Evolutionary conservation across 2,329 filamentous ascomycete species (phyloP).

Genomic region (Pseudocercospora crystallina): DNA sequence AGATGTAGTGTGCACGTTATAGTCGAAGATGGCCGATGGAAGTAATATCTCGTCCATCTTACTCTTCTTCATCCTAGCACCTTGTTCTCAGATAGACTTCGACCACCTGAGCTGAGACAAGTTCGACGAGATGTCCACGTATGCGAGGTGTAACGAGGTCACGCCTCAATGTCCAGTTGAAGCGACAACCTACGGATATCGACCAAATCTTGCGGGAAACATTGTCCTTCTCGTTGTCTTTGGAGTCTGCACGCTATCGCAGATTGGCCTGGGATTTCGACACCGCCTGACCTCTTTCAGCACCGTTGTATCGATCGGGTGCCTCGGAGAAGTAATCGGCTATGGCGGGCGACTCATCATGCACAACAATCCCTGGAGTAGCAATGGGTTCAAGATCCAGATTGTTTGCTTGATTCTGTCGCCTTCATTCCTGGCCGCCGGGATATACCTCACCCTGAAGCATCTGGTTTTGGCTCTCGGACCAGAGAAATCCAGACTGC

Average conservation of each 20-base stretch:
- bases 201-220: conserved; percentile 40
- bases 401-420: conserved; percentile 46
- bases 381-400: conserved; percentile 43
- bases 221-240: conserved; percentile 41
- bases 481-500: conserved; percentile 41
- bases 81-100: too few relatives aligned
- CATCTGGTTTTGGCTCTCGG: conserved; percentile 48
- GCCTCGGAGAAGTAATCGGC: conserved; percentile 44
- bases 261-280: conserved; percentile 36
- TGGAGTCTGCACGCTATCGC: conserved; percentile 36
- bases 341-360: conserved; percentile 46
- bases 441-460: conserved; percentile 50
- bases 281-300: conserved; percentile 43
- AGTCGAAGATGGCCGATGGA: too few relatives aligned
- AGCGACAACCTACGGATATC: conserved; percentile 43
- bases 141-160: conserved; percentile 29
- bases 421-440: conserved; percentile 47
- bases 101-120: too few relatives aligned
- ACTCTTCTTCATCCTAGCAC: too few relatives aligned
- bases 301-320: conserved; percentile 41
- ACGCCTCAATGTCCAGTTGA: conserved; percentile 36
- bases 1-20: too few relatives aligned
- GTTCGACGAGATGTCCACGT: background rate
- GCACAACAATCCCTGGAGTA: conserved; percentile 43
- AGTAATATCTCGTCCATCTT: too few relatives aligned